phyloP scores from a whole-genome alignment of 1,284 basidiomycete genomes.

The Vanrija sp. region DNA sequence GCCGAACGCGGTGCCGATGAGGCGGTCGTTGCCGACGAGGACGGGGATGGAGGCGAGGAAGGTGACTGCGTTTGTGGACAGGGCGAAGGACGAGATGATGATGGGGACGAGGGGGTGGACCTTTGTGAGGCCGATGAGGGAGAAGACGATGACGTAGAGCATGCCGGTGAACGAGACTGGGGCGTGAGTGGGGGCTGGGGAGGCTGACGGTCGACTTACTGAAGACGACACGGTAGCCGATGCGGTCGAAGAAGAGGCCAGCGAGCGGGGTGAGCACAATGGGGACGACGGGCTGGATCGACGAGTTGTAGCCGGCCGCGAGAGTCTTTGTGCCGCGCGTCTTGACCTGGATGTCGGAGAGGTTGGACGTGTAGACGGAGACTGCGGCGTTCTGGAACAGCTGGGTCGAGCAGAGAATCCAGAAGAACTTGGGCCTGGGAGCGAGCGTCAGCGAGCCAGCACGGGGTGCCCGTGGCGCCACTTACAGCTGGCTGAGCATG shows the following conservation, averaged over 20 bases:
- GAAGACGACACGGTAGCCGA: slow-evolving; percentile 41
- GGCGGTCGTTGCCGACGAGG: slow-evolving; percentile 42
- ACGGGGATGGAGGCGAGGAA: slow-evolving; percentile 50
- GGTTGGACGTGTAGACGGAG: slow-evolving; percentile 45
- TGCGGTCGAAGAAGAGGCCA: slow-evolving; percentile 42
- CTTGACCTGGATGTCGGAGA: slow-evolving; percentile 48
- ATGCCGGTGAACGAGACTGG: slow-evolving; percentile 34
- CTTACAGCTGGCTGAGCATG: slow-evolving; percentile 20
- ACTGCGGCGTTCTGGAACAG: slow-evolving; percentile 46
- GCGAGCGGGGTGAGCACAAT: slow-evolving; percentile 49
- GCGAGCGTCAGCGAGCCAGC: not conserved
- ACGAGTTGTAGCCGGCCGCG: slow-evolving; percentile 50
- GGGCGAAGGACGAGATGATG: slow-evolving; percentile 44
- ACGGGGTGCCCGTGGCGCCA: not conserved
- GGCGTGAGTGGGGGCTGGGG: not conserved
- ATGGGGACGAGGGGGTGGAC: slow-evolving; percentile 49
- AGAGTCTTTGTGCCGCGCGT: slow-evolving; percentile 46
- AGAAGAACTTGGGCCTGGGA: slow-evolving; percentile 37
- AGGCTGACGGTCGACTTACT: not conserved
- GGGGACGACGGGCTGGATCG: slow-evolving; percentile 48
- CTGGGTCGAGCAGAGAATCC: slow-evolving; percentile 28
- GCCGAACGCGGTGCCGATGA: slow-evolving; percentile 50
- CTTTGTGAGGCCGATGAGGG: slow-evolving; percentile 46
- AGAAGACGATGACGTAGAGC: slow-evolving; percentile 48
- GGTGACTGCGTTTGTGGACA: slow-evolving; percentile 45